Percentiles rank a stretch among this genome's conserved stretches.
phyloP scores from a whole-genome alignment of 257 asterid genomes.

The Buddleja alternifolia region DNA sequence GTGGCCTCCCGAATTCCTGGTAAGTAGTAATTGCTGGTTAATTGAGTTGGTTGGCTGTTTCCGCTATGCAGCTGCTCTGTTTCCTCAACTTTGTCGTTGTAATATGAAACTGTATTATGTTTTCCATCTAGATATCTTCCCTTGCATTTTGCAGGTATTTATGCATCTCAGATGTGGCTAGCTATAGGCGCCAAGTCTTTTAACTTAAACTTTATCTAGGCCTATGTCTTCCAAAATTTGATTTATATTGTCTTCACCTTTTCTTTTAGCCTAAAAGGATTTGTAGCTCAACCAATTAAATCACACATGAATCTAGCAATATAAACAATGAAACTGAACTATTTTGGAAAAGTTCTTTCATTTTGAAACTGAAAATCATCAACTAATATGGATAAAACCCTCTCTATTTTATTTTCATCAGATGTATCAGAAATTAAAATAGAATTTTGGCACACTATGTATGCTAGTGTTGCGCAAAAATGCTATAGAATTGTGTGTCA shows the following conservation, averaged over 20 bases:
- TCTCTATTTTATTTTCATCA: neutral
- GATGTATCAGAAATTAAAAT: neutral
- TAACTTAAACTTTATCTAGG: neutral
- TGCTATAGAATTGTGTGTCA: neutral
- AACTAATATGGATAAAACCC: too few relatives aligned
- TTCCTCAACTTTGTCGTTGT: neutral
- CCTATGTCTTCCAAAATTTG: neutral
- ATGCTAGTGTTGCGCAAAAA: neutral
- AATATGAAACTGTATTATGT: neutral
- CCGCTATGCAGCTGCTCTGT: neutral
- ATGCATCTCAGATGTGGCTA: slow-evolving; percentile 1
- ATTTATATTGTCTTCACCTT: neutral
- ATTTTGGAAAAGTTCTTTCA: neutral
- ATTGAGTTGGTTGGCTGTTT: neutral
- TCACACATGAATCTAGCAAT: neutral
- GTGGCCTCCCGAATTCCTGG: too few relatives aligned
- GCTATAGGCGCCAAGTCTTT: neutral
- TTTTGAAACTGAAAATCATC: neutral
- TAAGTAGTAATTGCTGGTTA: neutral
- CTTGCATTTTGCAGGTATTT: slow-evolving; percentile 10
- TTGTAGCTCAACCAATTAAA: neutral
- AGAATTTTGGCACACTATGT: neutral
- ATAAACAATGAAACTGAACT: neutral
- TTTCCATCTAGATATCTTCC: neutral
- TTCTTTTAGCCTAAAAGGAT: neutral